Percentiles rank a stretch among this genome's conserved stretches.
Evolutionary conservation across 495 filamentous ascomycete species (phyloP).

Genomic region (Podospora appendiculata): DNA sequence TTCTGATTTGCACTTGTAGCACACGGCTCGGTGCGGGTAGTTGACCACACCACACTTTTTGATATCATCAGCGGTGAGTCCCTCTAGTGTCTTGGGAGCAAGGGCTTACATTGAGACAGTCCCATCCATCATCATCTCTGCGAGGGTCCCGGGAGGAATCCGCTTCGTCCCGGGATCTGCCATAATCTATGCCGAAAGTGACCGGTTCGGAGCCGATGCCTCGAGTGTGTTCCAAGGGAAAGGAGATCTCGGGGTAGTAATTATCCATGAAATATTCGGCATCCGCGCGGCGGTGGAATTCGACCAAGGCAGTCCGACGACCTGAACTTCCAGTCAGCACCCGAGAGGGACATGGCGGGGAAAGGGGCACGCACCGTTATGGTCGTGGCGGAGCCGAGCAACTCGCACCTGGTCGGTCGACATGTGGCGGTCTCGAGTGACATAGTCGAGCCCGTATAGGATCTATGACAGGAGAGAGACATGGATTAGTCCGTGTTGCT

Average conservation of each 20-base stretch:
- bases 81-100: not conserved
- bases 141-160: constrained; percentile 36
- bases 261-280: constrained; percentile 59
- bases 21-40: constrained; percentile 59
- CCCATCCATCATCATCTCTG: constrained; percentile 66
- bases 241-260: constrained; percentile 55
- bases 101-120: constrained; percentile 53
- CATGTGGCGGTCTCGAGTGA: constrained; percentile 18
- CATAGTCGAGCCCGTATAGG: constrained; percentile 23
- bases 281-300: constrained; percentile 33
- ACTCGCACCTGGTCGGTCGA: constrained; percentile 21
- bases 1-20: constrained; percentile 67
- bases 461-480: constrained; percentile 8
- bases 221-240: constrained; percentile 20
- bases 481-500: not conserved
- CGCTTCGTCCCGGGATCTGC: constrained; percentile 50
- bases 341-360: not conserved
- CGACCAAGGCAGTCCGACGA: constrained; percentile 27
- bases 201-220: constrained; percentile 38
- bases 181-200: constrained; percentile 52
- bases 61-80: no score
- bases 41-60: constrained; percentile 64
- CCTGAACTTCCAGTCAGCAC: constrained; percentile 9
- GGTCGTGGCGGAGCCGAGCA: constrained; percentile 16
- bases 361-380: constrained; percentile 16